Conservation (phyloP, 2,329 filamentous ascomycete genomes). For the Fusarium sp. region DNA sequence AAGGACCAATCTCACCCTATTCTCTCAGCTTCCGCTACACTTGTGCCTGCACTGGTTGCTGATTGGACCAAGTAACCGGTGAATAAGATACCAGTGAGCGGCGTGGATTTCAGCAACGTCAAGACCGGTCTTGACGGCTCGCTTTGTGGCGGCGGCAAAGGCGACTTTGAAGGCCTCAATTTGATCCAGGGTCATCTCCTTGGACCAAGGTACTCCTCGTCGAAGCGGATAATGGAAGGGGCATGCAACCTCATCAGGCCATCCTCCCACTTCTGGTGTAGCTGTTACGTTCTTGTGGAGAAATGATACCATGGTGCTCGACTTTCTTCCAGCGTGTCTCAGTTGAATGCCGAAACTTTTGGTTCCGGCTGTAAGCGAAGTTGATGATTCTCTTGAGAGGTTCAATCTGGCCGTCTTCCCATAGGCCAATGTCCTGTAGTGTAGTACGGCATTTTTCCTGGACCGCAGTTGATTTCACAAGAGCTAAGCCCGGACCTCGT, state of each 20-base stretch:
- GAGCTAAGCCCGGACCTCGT: not conserved
- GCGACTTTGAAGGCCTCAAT: not conserved
- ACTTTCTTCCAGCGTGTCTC: slow-evolving; percentile 6
- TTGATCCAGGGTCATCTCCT: not conserved
- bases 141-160: not conserved
- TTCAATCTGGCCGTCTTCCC: not conserved
- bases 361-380: slow-evolving; percentile 6
- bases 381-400: not conserved
- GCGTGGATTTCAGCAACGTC: not conserved
- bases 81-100: not conserved
- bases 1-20: not conserved
- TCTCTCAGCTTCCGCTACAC: not conserved
- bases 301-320: slow-evolving; percentile 1
- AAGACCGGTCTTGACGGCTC: not conserved
- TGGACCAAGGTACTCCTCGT: not conserved
- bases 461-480: not conserved
- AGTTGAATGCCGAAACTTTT: slow-evolving; percentile 5
- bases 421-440: not conserved
- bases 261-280: slow-evolving; percentile 5
- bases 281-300: slow-evolving; percentile 8
- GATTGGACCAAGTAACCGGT: not conserved
- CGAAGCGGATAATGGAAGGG: not conserved
- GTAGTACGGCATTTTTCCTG: not conserved
- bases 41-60: not conserved
- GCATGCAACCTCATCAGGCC: slow-evolving; percentile 8